A percentile compares a stretch with the other conserved stretches of the same genome.
These are phyloP conservation scores for Xylaria sp. DNA, from an alignment of 2,329 filamentous ascomycete genomes.

Conservation along the genomic window DNA sequence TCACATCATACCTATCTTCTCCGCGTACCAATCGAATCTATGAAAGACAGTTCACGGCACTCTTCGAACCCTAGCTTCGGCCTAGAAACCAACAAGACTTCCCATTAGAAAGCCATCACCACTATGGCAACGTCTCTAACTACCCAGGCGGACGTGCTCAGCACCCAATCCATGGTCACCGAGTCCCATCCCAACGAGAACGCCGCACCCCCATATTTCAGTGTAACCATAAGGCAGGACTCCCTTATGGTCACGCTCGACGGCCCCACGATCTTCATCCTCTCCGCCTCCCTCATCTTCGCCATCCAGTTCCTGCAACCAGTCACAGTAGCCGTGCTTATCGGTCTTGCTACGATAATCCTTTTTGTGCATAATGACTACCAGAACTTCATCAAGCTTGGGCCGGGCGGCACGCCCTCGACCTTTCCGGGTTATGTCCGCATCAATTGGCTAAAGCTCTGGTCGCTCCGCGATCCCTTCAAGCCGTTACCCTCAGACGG, in stretches of 20 bases:
- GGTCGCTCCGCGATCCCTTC: conserved; percentile 75
- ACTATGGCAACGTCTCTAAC: conserved; percentile 39
- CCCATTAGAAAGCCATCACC: conserved; percentile 14
- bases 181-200: conserved; percentile 25
- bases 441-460: conserved; percentile 74
- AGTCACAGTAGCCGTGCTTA: conserved; percentile 54
- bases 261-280: conserved; percentile 53
- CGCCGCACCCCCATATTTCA: conserved; percentile 42
- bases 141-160: conserved; percentile 33
- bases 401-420: conserved; percentile 79
- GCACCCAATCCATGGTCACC: conserved; percentile 30
- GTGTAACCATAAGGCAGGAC: conserved; percentile 54
- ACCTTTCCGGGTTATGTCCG: conserved; percentile 75
- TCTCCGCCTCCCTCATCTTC: conserved; percentile 54
- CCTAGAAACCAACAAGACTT: background rate
- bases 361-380: conserved; percentile 73
- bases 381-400: conserved; percentile 74
- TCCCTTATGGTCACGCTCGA: conserved; percentile 60
- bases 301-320: conserved; percentile 59
- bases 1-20: background rate
- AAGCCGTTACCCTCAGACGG: conserved; percentile 59
- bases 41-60: conserved; percentile 1
- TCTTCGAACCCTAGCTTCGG: background rate
- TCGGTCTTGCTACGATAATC: conserved; percentile 55
- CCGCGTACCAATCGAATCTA: background rate